Evolutionary conservation across 495 filamentous ascomycete species (phyloP).

Genomic region (Chaetomidium leptoderma): DNA sequence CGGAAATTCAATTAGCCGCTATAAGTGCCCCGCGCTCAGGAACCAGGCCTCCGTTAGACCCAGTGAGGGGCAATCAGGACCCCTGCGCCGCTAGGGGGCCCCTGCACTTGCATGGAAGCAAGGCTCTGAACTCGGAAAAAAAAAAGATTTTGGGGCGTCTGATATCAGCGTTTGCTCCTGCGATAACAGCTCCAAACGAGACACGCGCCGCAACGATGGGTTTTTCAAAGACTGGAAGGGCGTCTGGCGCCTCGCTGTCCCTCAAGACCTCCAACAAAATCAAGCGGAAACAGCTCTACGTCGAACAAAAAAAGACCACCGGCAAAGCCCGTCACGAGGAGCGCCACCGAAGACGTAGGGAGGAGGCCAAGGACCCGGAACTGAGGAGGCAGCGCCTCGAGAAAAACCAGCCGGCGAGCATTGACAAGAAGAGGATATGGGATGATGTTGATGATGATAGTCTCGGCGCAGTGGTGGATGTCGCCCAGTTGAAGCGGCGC

Average conservation of each 20-base stretch:
- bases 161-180: background rate
- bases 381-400: constrained; percentile 64
- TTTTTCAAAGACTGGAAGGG: constrained; percentile 15
- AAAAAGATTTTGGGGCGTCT: constrained; percentile 14
- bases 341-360: constrained; percentile 70
- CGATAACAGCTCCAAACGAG: constrained; percentile 3
- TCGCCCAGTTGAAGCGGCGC: constrained; percentile 68
- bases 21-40: constrained; percentile 20
- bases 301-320: constrained; percentile 70
- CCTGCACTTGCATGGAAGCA: constrained; percentile 18
- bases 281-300: constrained; percentile 65
- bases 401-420: constrained; percentile 74
- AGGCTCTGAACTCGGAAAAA: too few relatives aligned
- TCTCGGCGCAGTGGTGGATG: constrained; percentile 71
- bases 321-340: constrained; percentile 69
- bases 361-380: constrained; percentile 80
- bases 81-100: constrained; percentile 14
- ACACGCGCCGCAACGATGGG: constrained; percentile 21
- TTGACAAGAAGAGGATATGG: constrained; percentile 90
- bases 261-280: constrained; percentile 60
- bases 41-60: constrained; percentile 9
- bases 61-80: constrained; percentile 16
- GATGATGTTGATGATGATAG: constrained; percentile 80
- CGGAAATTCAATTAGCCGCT: constrained; percentile 29
- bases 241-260: constrained; percentile 25